Evolutionary conservation across 2,329 filamentous ascomycete genomes (phyloP), one percentile per base, ranked within the genome.

Genomic region (Xenoacremonium recifei): DNA sequence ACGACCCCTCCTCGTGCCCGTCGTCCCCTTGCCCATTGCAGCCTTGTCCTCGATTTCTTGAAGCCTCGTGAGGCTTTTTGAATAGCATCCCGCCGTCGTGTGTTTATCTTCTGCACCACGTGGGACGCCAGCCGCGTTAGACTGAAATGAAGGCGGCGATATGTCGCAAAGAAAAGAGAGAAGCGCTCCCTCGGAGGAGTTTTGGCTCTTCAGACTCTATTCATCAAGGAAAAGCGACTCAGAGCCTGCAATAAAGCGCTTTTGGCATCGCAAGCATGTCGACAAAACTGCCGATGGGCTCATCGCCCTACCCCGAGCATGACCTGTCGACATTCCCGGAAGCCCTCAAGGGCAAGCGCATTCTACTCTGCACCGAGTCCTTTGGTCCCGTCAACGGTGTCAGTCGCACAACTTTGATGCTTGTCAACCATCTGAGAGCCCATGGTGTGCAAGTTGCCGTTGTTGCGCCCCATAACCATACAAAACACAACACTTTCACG

Each of bases 321-420:
- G 67, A 76, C 44, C 56, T 72, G 38, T 63, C 69, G 10, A 48
- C 61, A 29, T 79, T 79, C 46, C 75, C 75, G 0, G 31, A 58
- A 2, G 56, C 67, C 7, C 70, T 87, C n/a, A 64, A 69, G 27
- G 80, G 79, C 9, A 83, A 80, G 61, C 76, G 76, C 48, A 73
- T 87, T 47, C 65, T 87, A 6, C 73, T 87, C 6, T 84, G 82
- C 47, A 87, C 83, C 12, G 84, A 87, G 59, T 87, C 82, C 1
- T 83, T 86, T 44, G 84, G 83, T 3, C 84, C 84, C 0, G 80
- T 87, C 58, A 87, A 87, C 57, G 84, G 84, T n/a, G 84, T 87
- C 34, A 85, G 80, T 54, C 74, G 82, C 47, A 87, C 84, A 4
- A 87, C 84, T 0, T 68, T 82, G 52, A 85, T 82, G 70, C 73